Evolutionary conservation across 441 rosid species (phyloP).

Genomic region (Viola pubescens): DNA sequence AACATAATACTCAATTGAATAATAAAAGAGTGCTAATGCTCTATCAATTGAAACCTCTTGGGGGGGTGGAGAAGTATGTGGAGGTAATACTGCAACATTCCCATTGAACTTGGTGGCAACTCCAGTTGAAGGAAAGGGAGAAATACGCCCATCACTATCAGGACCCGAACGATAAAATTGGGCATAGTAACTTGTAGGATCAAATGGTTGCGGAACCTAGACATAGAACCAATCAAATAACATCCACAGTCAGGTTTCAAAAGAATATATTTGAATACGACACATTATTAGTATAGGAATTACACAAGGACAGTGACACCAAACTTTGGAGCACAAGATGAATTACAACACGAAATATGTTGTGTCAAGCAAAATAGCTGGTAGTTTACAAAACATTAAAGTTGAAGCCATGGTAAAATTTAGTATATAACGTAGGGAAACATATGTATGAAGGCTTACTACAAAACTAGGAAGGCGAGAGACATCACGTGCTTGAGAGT

Average conservation of each 20-base stretch:
- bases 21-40: conserved; percentile 7
- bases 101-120: conserved; percentile 75
- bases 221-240: conserved; percentile 25
- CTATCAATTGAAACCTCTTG: conserved; percentile 67
- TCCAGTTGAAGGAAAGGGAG: conserved; percentile 69
- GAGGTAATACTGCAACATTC: conserved; percentile 60
- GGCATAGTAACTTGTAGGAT: conserved; percentile 74
- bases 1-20: conserved; percentile 1
- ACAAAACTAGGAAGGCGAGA: conserved; percentile 70
- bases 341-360: no score
- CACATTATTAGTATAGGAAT: no score
- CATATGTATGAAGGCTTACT: conserved; percentile 37
- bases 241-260: conserved; percentile 5
- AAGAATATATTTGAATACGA: no score
- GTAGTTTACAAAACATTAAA: no score
- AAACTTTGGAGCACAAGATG: no score
- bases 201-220: conserved; percentile 78
- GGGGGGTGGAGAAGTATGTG: conserved; percentile 62
- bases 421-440: conserved; percentile 6
- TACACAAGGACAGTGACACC: no score
- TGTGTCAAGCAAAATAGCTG: no score
- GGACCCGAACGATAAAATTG: conserved; percentile 69
- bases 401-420: no score
- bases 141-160: conserved; percentile 73
- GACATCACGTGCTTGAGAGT: conserved; percentile 68